Evolutionary conservation across 176 grass and related monocot genomes (phyloP).

Genomic region (Triticum dicoccoides): DNA sequence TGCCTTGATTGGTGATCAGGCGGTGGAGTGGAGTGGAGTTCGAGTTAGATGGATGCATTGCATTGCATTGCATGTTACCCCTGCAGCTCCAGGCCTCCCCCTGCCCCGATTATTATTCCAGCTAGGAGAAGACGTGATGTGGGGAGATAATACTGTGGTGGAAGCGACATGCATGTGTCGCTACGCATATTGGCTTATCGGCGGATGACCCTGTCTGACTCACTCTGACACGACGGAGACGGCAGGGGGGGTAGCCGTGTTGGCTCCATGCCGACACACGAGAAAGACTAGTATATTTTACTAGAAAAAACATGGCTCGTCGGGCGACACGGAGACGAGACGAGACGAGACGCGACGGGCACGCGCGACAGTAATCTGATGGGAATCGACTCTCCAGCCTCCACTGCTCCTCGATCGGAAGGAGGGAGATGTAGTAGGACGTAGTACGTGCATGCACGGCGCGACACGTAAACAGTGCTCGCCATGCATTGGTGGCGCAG

Average conservation of each 20-base stretch:
- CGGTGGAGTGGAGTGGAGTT: background rate
- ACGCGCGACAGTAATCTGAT: background rate
- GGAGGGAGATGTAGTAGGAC: background rate
- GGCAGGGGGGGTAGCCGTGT: background rate
- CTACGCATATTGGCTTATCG: background rate
- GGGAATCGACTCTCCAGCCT: background rate
- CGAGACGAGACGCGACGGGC: background rate
- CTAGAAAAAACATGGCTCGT: no score
- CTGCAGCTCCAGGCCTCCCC: no score
- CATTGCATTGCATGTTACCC: slow-evolving; percentile 7
- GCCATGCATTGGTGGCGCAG: background rate
- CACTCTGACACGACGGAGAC: background rate
- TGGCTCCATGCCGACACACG: slow-evolving; percentile 28
- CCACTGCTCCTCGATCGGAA: background rate
- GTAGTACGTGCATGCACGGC: background rate
- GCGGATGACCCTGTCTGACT: background rate
- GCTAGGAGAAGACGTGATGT: background rate
- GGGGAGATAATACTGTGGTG: background rate
- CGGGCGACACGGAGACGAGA: slow-evolving; percentile 9
- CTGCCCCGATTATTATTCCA: slow-evolving; percentile 5
- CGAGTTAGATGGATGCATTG: background rate
- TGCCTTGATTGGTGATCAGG: background rate
- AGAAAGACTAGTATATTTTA: background rate
- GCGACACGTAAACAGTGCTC: background rate
- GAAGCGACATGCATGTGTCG: background rate